Evolutionary conservation across 768 basidiomycete genomes (phyloP), one percentile per base, ranked within the genome.

Genomic region (Auriscalpium vulgare): DNA sequence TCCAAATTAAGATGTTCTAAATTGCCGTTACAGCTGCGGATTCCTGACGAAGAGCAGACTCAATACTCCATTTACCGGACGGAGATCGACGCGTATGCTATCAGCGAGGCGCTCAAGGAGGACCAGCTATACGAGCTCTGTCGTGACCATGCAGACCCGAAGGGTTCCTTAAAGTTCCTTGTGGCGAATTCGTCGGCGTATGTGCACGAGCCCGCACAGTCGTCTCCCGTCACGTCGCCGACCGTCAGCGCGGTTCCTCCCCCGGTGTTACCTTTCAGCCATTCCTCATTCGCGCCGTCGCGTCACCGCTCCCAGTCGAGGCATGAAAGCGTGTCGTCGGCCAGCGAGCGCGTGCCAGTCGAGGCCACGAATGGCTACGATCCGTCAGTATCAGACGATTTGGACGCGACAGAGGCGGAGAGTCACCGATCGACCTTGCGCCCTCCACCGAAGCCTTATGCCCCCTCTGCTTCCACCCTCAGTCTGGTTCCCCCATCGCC

Each of bases 21-120:
- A 29, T 29, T 29, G 29, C 29, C 29, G 29, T 43, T 58, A 8
- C 59, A 92, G 90, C 74, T 93, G 59, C 81, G 84, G 66, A 87
- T 97, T 45, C 77, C 78, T 38, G 91, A 92, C 64, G 94, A 95
- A 57, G 91, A 95, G 55, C 85, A 88, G 66, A 68, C 76, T 8
- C 81, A 78, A 34, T 85, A 86, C 66, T 81, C 85, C 23, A 87
- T 98, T 54, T 93, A 90, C 74, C 87, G 84, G 58, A 95, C 93
- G 0, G 88, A 91, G 69, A 87, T 97, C 63, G 90, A 88, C 56
- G 79, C 81, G 29, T 86, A 77, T 60, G 87, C 87, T 16, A 79
- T 87, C 46, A 83, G 89, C 4, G 84, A 84, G 13, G 82, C 92
- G 8, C 71, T 97, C 36, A 72, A 79, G 11, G 82, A 87, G 58